These are phyloP conservation scores for Lanmaoa rubissima DNA, from an alignment of 768 basidiomycete species.

Conservation along the genomic window DNA sequence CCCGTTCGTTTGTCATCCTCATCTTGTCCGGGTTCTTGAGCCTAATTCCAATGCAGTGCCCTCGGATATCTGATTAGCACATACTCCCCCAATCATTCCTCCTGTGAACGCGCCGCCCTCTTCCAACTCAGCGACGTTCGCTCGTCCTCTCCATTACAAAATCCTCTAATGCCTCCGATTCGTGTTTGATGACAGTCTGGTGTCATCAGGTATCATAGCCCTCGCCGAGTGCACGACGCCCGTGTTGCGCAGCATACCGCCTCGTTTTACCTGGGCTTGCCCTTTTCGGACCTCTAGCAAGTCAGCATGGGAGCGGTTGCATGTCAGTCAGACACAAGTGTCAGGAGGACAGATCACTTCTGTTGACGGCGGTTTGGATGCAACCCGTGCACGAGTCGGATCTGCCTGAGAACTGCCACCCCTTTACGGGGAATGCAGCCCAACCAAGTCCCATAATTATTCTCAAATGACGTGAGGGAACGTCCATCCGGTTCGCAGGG, in stretches of 20 bases:
- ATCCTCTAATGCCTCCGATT: conserved; percentile 8
- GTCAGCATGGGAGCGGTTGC: conserved; percentile 12
- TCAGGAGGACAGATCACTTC: conserved; percentile 13
- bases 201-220: conserved; percentile 3
- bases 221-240: background rate
- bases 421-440: conserved; percentile 15
- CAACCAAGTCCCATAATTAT: conserved; percentile 12
- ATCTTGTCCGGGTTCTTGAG: conserved; percentile 28
- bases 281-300: conserved; percentile 4
- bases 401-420: conserved; percentile 29
- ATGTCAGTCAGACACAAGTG: conserved; percentile 20
- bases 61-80: conserved; percentile 38
- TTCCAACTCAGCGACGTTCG: conserved; percentile 29
- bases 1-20: conserved; percentile 18
- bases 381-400: conserved; percentile 22
- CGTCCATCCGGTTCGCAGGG: conserved; percentile 17
- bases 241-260: conserved; percentile 8
- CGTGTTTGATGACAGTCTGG: conserved; percentile 1
- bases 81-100: conserved; percentile 20
- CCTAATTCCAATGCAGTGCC: conserved; percentile 37
- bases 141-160: conserved; percentile 5
- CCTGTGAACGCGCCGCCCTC: conserved; percentile 19
- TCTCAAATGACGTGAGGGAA: conserved; percentile 19
- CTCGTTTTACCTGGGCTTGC: background rate
- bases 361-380: conserved; percentile 15